Base-by-base conservation (phyloP, 1,284 basidiomycete genomes). In the Rhodotorula sp. region DNA sequence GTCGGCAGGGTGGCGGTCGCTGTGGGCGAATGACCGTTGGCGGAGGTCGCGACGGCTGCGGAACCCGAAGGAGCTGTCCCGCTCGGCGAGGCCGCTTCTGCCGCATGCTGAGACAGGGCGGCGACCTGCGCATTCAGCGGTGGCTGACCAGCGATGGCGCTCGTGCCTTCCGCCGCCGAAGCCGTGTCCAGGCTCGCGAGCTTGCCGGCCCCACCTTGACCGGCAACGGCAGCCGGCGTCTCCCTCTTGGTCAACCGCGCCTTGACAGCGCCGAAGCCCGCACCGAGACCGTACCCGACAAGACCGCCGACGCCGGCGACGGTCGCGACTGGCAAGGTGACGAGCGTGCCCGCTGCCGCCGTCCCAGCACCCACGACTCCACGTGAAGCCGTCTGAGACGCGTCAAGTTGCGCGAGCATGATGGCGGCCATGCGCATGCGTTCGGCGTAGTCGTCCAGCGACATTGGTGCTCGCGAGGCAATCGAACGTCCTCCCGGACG, bases 381-480 rank as follows among this genome's bases (percentile, higher is more conserved):
- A 22, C 71, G 65, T 20, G 76, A 68, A 3, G 70, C 72, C 26
- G 77, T 75, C 58, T 79, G 78, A 71, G 87, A 94, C 1, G 92
- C 88, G 77, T 95, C 97, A 56, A 99, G 86, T 82, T 99, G 95
- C 2, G 95, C 90, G 30, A 99, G 87, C 95, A 99, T 98, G 77
- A 99, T 89, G 6, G 96, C 95, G 2, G 95, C 95, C 17, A 94
- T 98, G 22, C 93, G 88, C 95, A 99, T 99, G 56, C 95, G 87
- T 78, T 97, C 92, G 0, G 95, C 95, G 80, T 99, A 99, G 77
- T 99, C 95, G 78, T 99, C 95, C 44, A 99, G 83, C 2, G 83
- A 83, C 68, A 84, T 82, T 14, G 80, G 77, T 3, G 78, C 79
- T 56, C 81, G 79, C 22, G 74, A 69, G 14, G 78, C 62, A 26